Conservation (phyloP, 306 rosid genomes). For the Prunus persica region DNA sequence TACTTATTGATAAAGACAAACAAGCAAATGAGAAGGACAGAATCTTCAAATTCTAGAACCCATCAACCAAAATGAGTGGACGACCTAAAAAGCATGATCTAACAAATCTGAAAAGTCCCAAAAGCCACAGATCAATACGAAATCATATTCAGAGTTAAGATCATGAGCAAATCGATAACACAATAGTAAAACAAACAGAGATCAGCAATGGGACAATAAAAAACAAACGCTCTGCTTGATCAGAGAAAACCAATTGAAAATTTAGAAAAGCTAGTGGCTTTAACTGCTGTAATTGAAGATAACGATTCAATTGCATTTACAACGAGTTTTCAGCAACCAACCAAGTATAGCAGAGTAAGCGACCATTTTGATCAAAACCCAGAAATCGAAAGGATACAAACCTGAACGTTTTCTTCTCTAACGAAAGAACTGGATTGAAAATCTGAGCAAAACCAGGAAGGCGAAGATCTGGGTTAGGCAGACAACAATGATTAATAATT, state of each 20-base stretch:
- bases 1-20: background rate
- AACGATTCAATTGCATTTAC: background rate
- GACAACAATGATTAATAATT: background rate
- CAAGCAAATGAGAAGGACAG: background rate
- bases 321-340: background rate
- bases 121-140: slow-evolving; percentile 1
- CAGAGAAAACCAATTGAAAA: background rate
- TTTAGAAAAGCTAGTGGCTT: background rate
- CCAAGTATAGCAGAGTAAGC: background rate
- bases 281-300: background rate
- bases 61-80: slow-evolving; percentile 14
- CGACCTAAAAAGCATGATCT: background rate
- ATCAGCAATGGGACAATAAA: background rate
- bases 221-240: no score
- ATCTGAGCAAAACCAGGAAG: slow-evolving; percentile 8
- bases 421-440: slow-evolving; percentile 2
- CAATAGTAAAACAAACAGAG: slow-evolving; percentile 4
- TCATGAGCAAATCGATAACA: background rate
- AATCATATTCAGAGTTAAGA: background rate
- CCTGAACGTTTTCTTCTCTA: slow-evolving; percentile 38
- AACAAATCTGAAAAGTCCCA: background rate
- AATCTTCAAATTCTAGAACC: background rate
- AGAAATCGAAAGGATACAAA: slow-evolving; percentile 23
- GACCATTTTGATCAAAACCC: slow-evolving; percentile 8
- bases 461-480: slow-evolving; percentile 26